Evolutionary conservation across 768 basidiomycete species (phyloP).

Genomic region (Russula brevipes): DNA sequence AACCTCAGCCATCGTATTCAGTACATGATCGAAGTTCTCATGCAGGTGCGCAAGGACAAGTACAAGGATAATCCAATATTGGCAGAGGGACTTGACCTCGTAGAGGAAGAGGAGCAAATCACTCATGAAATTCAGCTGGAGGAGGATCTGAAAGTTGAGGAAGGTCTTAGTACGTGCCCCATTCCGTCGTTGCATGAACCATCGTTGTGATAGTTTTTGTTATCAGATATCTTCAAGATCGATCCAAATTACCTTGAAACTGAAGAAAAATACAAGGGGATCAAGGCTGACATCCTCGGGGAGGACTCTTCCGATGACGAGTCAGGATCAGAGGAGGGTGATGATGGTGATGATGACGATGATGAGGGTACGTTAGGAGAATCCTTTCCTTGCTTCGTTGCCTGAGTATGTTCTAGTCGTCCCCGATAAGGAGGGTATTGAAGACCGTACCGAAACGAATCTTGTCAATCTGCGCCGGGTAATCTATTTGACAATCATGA

Average conservation of each 20-base stretch:
- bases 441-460: slow-evolving; percentile 93
- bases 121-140: slow-evolving; percentile 91
- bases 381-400: not conserved
- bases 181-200: not conserved
- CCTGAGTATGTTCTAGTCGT: slow-evolving; percentile 42
- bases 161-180: slow-evolving; percentile 77
- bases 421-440: slow-evolving; percentile 81
- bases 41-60: slow-evolving; percentile 98
- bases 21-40: slow-evolving; percentile 99
- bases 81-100: slow-evolving; percentile 90
- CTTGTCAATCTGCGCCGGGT: slow-evolving; percentile 89
- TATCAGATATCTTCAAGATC: slow-evolving; percentile 86
- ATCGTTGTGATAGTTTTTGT: slow-evolving; percentile 16
- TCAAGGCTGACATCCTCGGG: slow-evolving; percentile 92
- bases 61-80: slow-evolving; percentile 98
- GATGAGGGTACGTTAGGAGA: slow-evolving; percentile 39
- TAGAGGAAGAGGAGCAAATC: slow-evolving; percentile 97
- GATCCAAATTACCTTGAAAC: slow-evolving; percentile 86
- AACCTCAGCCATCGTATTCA: slow-evolving; percentile 93
- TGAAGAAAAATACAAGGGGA: slow-evolving; percentile 88
- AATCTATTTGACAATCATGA: slow-evolving; percentile 99
- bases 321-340: slow-evolving; percentile 53
- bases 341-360: slow-evolving; percentile 51
- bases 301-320: slow-evolving; percentile 75
- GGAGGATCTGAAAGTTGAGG: slow-evolving; percentile 90